These are phyloP conservation scores for Phytophthora ramorum DNA, from an alignment of 352 stramenopile species.

Conservation along the genomic window DNA sequence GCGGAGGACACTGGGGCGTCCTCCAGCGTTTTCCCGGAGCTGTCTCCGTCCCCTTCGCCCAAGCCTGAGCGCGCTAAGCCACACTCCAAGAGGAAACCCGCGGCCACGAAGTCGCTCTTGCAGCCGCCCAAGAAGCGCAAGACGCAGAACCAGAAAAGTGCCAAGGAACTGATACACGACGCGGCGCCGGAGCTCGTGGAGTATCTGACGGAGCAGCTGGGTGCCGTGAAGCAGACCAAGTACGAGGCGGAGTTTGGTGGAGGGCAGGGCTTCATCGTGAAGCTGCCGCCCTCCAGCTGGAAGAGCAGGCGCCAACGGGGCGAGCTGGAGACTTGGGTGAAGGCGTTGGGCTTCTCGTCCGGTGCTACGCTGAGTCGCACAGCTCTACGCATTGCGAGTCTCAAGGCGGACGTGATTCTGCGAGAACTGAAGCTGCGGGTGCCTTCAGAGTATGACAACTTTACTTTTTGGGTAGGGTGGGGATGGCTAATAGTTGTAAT, in stretches of 20 bases:
- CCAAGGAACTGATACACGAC: constrained; percentile 52
- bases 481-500: constrained; percentile 7
- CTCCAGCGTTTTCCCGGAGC: constrained; percentile 12
- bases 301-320: constrained; percentile 31
- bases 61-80: constrained; percentile 5
- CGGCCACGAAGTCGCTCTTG: constrained; percentile 1
- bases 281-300: constrained; percentile 39
- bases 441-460: constrained; percentile 22
- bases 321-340: constrained; percentile 52
- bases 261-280: constrained; percentile 67
- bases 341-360: constrained; percentile 60
- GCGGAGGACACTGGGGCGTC: constrained; percentile 6
- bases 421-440: constrained; percentile 51
- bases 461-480: not conserved
- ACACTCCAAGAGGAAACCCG: constrained; percentile 27
- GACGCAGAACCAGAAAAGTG: constrained; percentile 25
- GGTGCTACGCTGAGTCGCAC: constrained; percentile 39
- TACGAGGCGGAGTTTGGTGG: constrained; percentile 56
- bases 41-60: constrained; percentile 15
- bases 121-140: constrained; percentile 33
- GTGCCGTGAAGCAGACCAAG: constrained; percentile 50
- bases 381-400: constrained; percentile 57
- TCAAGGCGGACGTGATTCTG: constrained; percentile 69
- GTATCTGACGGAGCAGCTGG: constrained; percentile 66
- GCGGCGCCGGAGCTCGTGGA: constrained; percentile 57